These are phyloP conservation scores for Fusarium liriodendri DNA, from an alignment of 2,329 filamentous ascomycete genomes.

Conservation along the genomic window DNA sequence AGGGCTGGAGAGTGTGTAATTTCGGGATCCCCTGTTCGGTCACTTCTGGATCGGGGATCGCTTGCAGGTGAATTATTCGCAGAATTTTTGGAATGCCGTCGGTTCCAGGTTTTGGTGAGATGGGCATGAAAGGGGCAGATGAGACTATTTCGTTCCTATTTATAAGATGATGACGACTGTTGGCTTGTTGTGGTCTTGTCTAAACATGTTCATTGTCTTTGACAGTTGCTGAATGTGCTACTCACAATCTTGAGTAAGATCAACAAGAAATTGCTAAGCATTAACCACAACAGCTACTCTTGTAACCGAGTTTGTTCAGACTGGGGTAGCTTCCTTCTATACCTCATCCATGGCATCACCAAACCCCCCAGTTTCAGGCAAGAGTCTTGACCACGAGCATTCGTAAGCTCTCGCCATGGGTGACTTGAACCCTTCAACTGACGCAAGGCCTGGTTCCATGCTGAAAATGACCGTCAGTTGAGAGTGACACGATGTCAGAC, in stretches of 20 bases:
- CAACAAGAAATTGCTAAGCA: neutral
- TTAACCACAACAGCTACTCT: neutral
- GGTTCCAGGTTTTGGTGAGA: neutral
- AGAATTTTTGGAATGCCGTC: neutral
- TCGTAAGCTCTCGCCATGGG: neutral
- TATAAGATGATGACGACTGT: neutral
- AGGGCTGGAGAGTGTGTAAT: constrained; percentile 6
- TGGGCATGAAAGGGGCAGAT: neutral
- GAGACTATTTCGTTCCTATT: neutral
- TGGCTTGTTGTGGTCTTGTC: neutral
- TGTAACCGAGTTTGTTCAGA: neutral
- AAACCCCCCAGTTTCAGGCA: neutral
- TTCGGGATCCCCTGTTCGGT: constrained; percentile 18
- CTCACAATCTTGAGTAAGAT: neutral
- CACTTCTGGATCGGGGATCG: constrained; percentile 10
- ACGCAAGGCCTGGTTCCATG: neutral
- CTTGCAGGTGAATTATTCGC: neutral
- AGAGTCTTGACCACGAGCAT: neutral
- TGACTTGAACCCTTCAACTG: neutral
- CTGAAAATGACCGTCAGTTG: neutral
- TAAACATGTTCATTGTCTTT: neutral
- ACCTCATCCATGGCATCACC: neutral
- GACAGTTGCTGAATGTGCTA: neutral
- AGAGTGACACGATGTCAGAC: neutral
- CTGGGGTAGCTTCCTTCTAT: neutral